These are phyloP conservation scores for Aspergillus hortae DNA, from an alignment of 2,329 filamentous ascomycete species.

Conservation along the genomic window DNA sequence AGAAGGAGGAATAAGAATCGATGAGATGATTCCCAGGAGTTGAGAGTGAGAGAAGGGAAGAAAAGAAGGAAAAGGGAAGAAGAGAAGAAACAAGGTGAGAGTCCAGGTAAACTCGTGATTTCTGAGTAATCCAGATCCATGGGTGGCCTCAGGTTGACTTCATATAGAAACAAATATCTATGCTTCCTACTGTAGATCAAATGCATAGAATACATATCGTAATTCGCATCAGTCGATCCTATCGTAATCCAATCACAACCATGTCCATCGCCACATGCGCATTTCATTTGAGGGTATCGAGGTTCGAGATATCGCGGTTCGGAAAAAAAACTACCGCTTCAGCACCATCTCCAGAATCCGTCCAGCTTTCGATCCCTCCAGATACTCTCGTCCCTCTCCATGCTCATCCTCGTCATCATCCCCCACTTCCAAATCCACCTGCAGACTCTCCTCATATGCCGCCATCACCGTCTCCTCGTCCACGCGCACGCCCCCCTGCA, in stretches of 20 bases:
- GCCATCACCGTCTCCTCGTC: constrained; percentile 85
- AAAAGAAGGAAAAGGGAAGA: constrained; percentile 6
- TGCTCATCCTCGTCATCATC: constrained; percentile 38
- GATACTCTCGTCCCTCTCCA: constrained; percentile 39
- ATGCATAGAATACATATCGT: too few relatives aligned
- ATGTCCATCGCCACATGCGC: too few relatives aligned
- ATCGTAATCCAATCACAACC: too few relatives aligned
- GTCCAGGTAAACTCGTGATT: background rate
- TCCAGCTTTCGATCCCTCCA: constrained; percentile 38
- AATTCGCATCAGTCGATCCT: too few relatives aligned
- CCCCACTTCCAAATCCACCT: constrained; percentile 52
- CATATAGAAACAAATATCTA: background rate
- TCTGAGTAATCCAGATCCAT: background rate
- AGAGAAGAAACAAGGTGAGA: constrained; percentile 4
- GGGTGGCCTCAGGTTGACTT: background rate
- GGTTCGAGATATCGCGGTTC: background rate
- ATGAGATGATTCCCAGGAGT: constrained; percentile 7
- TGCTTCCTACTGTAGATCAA: too few relatives aligned
- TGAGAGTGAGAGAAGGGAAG: constrained; percentile 5
- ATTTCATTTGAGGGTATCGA: background rate
- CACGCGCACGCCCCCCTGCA: constrained; percentile 76
- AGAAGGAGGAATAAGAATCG: constrained; percentile 3
- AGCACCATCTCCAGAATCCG: constrained; percentile 34
- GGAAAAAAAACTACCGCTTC: constrained; percentile 8
- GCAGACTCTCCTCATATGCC: constrained; percentile 77